Evolutionary conservation across 2,329 filamentous ascomycete genomes (phyloP).

Genomic region (Fusarium palustre): DNA sequence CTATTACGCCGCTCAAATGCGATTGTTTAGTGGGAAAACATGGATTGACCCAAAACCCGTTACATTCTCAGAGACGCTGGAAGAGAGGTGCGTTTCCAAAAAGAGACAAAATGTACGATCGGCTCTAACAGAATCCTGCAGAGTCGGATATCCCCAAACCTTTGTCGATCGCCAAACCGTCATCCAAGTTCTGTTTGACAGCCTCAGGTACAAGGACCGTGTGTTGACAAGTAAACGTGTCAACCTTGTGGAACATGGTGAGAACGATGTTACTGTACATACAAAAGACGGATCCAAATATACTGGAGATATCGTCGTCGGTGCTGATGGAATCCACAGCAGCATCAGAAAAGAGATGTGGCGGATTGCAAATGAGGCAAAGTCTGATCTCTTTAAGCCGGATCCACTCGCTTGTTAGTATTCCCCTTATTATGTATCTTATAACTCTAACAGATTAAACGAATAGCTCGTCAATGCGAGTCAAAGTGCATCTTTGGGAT

Average conservation of each 20-base stretch:
- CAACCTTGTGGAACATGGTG: neutral
- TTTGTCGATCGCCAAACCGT: neutral
- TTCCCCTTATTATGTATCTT: neutral
- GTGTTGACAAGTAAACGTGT: neutral
- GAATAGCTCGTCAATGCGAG: neutral
- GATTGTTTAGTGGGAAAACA: no score
- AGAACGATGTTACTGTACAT: neutral
- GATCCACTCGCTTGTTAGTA: neutral
- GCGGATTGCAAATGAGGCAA: neutral
- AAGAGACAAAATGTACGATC: accelerated
- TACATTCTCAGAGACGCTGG: no score
- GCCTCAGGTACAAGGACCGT: neutral
- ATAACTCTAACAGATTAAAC: accelerated
- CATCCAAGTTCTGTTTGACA: neutral
- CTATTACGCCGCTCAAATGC: no score
- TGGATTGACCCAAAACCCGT: no score
- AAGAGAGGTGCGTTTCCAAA: no score
- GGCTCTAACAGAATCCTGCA: accelerated
- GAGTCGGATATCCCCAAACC: neutral
- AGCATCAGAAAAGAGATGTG: neutral
- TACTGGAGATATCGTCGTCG: neutral
- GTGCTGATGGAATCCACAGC: neutral
- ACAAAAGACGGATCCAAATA: neutral
- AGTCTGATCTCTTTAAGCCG: neutral
- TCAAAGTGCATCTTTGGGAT: neutral